Percentiles rank a stretch among this genome's conserved stretches.
Conservation (phyloP, 176 grass and related monocot species). For the Oryza rufipogon region DNA sequence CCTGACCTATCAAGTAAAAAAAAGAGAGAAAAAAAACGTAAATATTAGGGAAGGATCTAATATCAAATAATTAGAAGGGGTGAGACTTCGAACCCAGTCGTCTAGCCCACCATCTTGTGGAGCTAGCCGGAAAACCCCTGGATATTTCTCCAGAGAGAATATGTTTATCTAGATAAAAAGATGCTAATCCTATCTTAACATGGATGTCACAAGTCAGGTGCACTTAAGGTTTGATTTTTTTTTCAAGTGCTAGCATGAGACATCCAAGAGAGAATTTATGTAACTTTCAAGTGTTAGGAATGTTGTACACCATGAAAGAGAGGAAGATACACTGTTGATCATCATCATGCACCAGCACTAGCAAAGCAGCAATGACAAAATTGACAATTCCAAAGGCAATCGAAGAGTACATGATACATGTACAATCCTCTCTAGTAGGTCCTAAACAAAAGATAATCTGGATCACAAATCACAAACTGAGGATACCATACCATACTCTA, state of each 20-base stretch:
- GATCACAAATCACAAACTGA: neutral
- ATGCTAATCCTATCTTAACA: neutral
- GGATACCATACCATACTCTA: conserved; percentile 4
- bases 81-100: too few species aligned
- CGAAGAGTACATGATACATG: neutral
- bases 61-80: too few species aligned
- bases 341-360: neutral
- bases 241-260: neutral
- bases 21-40: neutral
- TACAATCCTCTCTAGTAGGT: neutral
- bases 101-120: too few species aligned
- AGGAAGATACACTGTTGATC: neutral
- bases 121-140: too few species aligned
- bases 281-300: neutral
- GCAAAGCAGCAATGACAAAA: neutral
- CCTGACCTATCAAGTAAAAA: neutral
- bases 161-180: neutral
- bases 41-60: too few species aligned
- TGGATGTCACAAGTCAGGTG: neutral
- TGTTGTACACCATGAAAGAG: neutral
- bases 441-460: neutral
- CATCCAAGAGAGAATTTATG: neutral
- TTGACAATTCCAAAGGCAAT: neutral
- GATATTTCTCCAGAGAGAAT: neutral
- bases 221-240: neutral